Conservation (phyloP, 163 green algal genomes). For the Scenedesmus sp. region DNA sequence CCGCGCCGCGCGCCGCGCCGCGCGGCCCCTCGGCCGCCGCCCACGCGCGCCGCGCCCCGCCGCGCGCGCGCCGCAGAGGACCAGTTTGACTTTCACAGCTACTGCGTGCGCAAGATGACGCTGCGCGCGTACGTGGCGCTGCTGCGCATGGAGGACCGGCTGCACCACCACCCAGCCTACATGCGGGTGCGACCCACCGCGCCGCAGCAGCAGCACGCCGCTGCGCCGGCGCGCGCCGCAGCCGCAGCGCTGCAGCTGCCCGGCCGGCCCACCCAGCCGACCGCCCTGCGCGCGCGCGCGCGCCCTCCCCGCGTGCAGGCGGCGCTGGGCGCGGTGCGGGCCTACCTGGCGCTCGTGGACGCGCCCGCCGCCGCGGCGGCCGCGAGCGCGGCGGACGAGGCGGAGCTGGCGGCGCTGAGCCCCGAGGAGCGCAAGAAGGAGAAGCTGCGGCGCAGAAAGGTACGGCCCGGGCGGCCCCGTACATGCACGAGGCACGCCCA, state of each 20-base stretch:
- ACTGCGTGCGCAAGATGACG: constrained; percentile 98
- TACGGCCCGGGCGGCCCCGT: too few species aligned
- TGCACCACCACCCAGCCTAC: constrained; percentile 81
- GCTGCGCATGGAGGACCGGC: constrained; percentile 90
- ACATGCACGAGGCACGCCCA: neutral
- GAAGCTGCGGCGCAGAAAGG: constrained; percentile 72
- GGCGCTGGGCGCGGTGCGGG: constrained; percentile 73
- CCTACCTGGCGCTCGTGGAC: constrained; percentile 84
- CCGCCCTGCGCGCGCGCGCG: neutral
- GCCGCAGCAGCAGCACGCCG: too few species aligned
- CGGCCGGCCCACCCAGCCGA: too few species aligned
- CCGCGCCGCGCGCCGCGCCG: too few species aligned
- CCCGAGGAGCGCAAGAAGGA: constrained; percentile 57
- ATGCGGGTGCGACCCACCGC: constrained; percentile 59
- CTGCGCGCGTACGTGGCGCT: constrained; percentile 93
- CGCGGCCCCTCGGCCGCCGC: too few species aligned
- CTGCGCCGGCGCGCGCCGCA: too few species aligned
- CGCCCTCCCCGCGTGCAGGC: too few species aligned
- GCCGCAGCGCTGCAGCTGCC: too few species aligned
- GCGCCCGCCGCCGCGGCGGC: constrained; percentile 39
- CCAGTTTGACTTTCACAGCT: constrained; percentile 99
- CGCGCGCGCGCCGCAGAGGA: constrained; percentile 96
- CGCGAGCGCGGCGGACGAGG: constrained; percentile 63
- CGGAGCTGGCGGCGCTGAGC: constrained; percentile 60
- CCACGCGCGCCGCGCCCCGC: too few species aligned